These are phyloP conservation scores for Ascochyta rabiei DNA, from an alignment of 2,329 filamentous ascomycete genomes.

Conservation along the genomic window DNA sequence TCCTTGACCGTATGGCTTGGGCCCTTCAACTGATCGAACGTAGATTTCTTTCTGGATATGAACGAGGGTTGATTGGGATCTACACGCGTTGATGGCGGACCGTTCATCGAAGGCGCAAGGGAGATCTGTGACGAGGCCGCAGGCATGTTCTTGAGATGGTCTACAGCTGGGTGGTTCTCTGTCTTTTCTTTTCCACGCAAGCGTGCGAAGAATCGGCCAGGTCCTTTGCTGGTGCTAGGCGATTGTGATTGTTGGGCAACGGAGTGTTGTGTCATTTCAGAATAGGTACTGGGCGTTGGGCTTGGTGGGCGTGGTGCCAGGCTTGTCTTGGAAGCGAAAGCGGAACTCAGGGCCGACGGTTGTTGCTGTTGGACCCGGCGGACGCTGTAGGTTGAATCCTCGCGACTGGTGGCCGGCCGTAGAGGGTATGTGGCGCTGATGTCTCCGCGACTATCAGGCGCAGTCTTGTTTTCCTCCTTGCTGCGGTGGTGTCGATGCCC, in stretches of 20 bases:
- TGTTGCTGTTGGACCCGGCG: slow-evolving; percentile 55
- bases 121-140: slow-evolving; percentile 47
- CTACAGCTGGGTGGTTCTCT: slow-evolving; percentile 48
- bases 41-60: slow-evolving; percentile 35
- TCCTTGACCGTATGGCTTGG: slow-evolving; percentile 29
- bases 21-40: slow-evolving; percentile 28
- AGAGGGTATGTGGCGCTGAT: slow-evolving; percentile 59
- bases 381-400: slow-evolving; percentile 68
- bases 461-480: slow-evolving; percentile 60
- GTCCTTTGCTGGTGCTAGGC: slow-evolving; percentile 57
- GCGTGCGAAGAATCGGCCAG: slow-evolving; percentile 60
- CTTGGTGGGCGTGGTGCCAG: slow-evolving; percentile 72
- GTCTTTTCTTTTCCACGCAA: slow-evolving; percentile 58
- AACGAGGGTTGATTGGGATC: slow-evolving; percentile 38
- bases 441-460: slow-evolving; percentile 37
- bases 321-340: slow-evolving; percentile 57
- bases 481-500: slow-evolving; percentile 69
- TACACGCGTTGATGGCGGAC: slow-evolving; percentile 33
- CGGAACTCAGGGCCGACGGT: slow-evolving; percentile 51
- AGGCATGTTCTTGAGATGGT: slow-evolving; percentile 49
- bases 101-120: slow-evolving; percentile 44
- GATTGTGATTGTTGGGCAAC: slow-evolving; percentile 61
- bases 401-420: slow-evolving; percentile 75
- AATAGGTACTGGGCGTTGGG: slow-evolving; percentile 78
- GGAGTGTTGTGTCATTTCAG: slow-evolving; percentile 59